Base-by-base conservation (phyloP, 352 stramenopile species). In the Phytophthora vignae region DNA sequence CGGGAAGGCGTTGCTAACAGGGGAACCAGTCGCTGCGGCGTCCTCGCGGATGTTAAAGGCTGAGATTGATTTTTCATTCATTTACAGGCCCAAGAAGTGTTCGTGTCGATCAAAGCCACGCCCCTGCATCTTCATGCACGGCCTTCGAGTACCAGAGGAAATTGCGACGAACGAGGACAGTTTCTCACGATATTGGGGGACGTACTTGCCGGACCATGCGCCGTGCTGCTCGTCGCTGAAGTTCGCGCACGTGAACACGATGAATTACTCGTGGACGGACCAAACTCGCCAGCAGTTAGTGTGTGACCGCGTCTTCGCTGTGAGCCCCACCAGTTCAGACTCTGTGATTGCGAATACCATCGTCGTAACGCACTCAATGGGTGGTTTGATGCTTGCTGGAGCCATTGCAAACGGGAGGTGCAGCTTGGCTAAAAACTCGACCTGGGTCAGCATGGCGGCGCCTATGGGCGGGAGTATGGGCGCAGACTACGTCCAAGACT, bases 51-150 rank as follows among this genome's bases (percentile, higher is more conserved):
- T 19, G 14, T 29, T 64, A 2, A 58, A 57, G 15, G 33, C 53
- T 4, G 27, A 73, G 44, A 46, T 36, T 0, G 22, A 25, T 5
- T 60, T 67, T 22, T 53, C 66, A 15, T 63, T 73, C 19, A 49
- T 31, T 12, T 19, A 25, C 44, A 52, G 25, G 4, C 57, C 65
- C 2, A 62, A 62, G 4, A 60, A 21, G 7, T 76, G 68, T 44
- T 55, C 49, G 14, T 76, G 68, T 17, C 40, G 38, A 6, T 58
- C 50, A 2, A 61, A 17, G 4, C 57, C 22, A n/a, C 68, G 68
- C 2, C 60, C 74, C 17, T 79, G 73, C 42, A 27, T 79, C n/a
- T 77, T 79, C 55, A 68, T 75, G 19, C 64, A 71, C 36, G 73
- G 69, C 7, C 21, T 75, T 4, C 2, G 55, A 67, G 22, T 50